Evolutionary conservation across 108 stramenopile species (phyloP).

Genomic region (Stephanodiscus minutulus): DNA sequence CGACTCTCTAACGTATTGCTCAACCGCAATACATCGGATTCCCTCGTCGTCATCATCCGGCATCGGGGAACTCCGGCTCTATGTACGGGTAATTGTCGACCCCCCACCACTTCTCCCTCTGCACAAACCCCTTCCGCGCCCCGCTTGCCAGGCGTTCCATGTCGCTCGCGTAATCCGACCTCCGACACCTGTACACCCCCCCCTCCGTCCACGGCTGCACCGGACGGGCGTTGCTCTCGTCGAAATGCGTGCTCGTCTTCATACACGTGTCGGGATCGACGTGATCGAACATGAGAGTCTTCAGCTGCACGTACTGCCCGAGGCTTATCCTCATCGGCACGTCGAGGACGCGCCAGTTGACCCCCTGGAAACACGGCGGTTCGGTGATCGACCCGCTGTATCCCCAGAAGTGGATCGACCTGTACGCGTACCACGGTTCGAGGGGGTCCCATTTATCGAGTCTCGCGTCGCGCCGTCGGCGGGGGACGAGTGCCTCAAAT

Average conservation of each 20-base stretch:
- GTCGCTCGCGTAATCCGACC: slow-evolving; percentile 38
- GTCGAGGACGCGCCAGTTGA: slow-evolving; percentile 81
- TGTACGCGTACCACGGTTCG: slow-evolving; percentile 20
- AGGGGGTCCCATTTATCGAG: slow-evolving; percentile 17
- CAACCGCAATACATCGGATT: too few relatives aligned
- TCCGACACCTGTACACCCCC: slow-evolving; percentile 25
- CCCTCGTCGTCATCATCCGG: neutral
- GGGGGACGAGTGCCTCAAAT: slow-evolving; percentile 18
- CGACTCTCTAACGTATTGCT: too few relatives aligned
- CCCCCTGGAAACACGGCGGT: slow-evolving; percentile 81
- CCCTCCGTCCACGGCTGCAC: slow-evolving; percentile 44
- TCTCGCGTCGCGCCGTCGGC: neutral
- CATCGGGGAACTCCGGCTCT: slow-evolving; percentile 23
- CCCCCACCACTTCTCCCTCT: slow-evolving; percentile 19
- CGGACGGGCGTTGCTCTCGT: slow-evolving; percentile 74
- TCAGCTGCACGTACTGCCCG: slow-evolving; percentile 72
- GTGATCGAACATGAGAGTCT: slow-evolving; percentile 69
- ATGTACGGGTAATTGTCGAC: slow-evolving; percentile 20
- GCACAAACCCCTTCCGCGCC: slow-evolving; percentile 11
- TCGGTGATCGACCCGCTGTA: slow-evolving; percentile 85
- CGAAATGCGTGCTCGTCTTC: slow-evolving; percentile 65
- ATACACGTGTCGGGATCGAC: slow-evolving; percentile 63
- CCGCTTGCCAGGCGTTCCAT: slow-evolving; percentile 25
- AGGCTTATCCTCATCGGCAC: slow-evolving; percentile 59
- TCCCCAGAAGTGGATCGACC: slow-evolving; percentile 62